Base-by-base conservation (phyloP, 768 basidiomycete species). In the Hypholoma sublateritium region DNA sequence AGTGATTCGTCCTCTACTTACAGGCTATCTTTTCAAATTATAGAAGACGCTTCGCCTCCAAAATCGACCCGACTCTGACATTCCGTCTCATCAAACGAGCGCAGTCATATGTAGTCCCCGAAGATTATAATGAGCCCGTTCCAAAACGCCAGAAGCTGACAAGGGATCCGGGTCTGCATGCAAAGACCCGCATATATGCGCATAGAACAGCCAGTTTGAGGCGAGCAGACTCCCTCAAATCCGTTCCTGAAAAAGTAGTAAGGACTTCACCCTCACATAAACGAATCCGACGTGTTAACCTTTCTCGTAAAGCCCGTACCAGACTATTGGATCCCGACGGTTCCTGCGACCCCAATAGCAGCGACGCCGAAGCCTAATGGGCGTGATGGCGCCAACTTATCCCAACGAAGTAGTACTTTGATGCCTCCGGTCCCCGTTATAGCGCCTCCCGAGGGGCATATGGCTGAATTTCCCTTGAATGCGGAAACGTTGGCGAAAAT, bases 391-490 rank as follows among this genome's bases (percentile, higher is more conserved):
- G 9, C 3, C 4, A 39, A 41, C 7, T 12, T 17, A 3, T 3
- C n/a, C 6, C 6, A 7, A 25, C 17, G 17, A 22, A 37, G 41
- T 34, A 7, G 35, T 13, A 32, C 34, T 25, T 37, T 51, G 16
- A 16, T 14, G 6, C 19, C 19, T 44, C 62, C 60, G 9, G 76
- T 85, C 0, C 84, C 85, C 0, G 75, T 84, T 53, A 80, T 86
- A 13, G 83, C 83, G 4, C 85, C 85, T 1, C 82, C 85, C 0
- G 49, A 62, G 2, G 70, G 70, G 9, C 68, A 76, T 55, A 61
- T 68, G 6, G 65, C 72, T 7, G 64, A 68, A 22, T 58, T 70
- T 5, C 72, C 75, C 2, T 56, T 75, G 16, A 75, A 70, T 19
- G 50, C 55, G 1, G 81, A 80, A 47, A 77, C 77, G 25, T 54